Conservation (phyloP, 768 basidiomycete genomes). For the Tricholoma bakamatsutake region DNA sequence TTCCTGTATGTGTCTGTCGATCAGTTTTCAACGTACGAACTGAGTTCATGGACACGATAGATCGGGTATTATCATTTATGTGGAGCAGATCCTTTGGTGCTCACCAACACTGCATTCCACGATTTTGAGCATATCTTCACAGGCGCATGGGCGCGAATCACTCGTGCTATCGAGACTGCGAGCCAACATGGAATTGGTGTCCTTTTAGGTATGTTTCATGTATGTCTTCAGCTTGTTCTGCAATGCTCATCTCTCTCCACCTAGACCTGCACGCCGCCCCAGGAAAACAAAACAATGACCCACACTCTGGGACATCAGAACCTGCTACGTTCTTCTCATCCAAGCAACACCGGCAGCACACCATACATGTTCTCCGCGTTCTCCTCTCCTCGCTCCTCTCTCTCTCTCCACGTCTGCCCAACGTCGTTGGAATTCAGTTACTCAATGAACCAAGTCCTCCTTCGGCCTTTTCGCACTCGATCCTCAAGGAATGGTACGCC, state of each 20-base stretch:
- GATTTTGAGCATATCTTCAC: slow-evolving; percentile 40
- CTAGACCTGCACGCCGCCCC: slow-evolving; percentile 70
- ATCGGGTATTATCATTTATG: slow-evolving; percentile 73
- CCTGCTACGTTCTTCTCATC: slow-evolving; percentile 44
- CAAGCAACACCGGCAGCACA: slow-evolving; percentile 37
- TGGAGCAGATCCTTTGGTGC: slow-evolving; percentile 48
- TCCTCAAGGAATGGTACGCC: slow-evolving; percentile 59
- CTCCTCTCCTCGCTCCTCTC: slow-evolving; percentile 30
- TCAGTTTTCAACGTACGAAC: slow-evolving; percentile 4
- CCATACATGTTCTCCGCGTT: slow-evolving; percentile 40
- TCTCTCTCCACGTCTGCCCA: slow-evolving; percentile 34
- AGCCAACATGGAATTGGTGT: slow-evolving; percentile 60
- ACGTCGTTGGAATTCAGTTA: slow-evolving; percentile 56
- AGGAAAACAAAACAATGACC: slow-evolving; percentile 67
- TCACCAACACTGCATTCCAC: slow-evolving; percentile 63
- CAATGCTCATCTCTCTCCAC: neutral
- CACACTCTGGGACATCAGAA: slow-evolving; percentile 60
- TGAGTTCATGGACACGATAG: slow-evolving; percentile 24
- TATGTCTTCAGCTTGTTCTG: neutral
- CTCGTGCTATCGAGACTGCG: slow-evolving; percentile 54
- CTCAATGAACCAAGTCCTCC: slow-evolving; percentile 53
- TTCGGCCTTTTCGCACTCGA: slow-evolving; percentile 28
- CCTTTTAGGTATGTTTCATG: slow-evolving; percentile 46
- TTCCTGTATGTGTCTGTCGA: slow-evolving; percentile 40
- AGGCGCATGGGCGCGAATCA: slow-evolving; percentile 66